Evolutionary conservation across 2,329 filamentous ascomycete genomes (phyloP).

Genomic region (Epichloe brachyelytri): DNA sequence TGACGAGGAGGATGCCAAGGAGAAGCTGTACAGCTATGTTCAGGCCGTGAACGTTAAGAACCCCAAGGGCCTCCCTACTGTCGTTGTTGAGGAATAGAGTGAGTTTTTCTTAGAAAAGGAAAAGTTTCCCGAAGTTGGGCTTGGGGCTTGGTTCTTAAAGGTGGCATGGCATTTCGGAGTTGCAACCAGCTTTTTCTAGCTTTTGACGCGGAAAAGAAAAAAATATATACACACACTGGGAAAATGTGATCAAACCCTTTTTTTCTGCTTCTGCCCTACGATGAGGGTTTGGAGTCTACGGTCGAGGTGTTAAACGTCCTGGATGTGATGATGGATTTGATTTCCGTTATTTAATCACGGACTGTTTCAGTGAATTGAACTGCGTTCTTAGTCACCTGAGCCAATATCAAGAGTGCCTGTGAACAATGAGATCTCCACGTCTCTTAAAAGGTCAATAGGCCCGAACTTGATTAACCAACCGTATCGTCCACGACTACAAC

Average conservation of each 20-base stretch:
- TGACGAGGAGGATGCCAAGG: conserved; percentile 98
- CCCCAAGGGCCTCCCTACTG: conserved; percentile 91
- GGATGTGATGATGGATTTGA: conserved; percentile 5
- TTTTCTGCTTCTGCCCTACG: conserved; percentile 1
- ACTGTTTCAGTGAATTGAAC: not conserved
- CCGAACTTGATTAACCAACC: not conserved
- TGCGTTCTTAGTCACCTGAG: not conserved
- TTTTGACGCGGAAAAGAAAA: conserved; percentile 26
- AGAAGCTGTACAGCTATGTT: conserved; percentile 99
- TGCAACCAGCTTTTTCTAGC: conserved; percentile 32
- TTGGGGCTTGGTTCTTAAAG: conserved; percentile 30
- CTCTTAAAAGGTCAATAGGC: not conserved
- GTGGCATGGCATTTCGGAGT: conserved; percentile 33
- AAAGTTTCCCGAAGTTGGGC: conserved; percentile 22
- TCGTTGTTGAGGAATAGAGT: conserved; percentile 65
- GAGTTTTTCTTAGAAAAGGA: conserved; percentile 7
- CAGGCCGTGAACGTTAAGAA: conserved; percentile 99
- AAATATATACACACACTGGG: conserved; percentile 9
- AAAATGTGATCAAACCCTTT: conserved; percentile 23
- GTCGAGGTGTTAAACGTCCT: not conserved
- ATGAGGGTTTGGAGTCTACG: not conserved
- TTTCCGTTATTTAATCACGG: not conserved
- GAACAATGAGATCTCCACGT: too few relatives aligned
- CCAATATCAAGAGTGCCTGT: not conserved
- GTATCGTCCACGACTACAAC: not conserved